phyloP scores from a whole-genome alignment of 345 rosid genomes.

The Citropsis articulata region DNA sequence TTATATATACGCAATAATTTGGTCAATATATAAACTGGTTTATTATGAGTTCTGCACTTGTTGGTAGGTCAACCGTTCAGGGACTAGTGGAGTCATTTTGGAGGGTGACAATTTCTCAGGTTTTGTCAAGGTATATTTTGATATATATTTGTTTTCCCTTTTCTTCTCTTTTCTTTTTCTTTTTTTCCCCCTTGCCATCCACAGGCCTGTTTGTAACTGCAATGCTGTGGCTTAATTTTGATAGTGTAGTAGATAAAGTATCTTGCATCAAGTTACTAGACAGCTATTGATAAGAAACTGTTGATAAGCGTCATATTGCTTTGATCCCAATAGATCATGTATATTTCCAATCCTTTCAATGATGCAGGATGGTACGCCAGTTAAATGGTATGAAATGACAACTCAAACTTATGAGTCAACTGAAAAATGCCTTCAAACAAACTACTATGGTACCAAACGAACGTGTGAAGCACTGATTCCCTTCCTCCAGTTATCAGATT shows the following conservation, averaged over 20 bases:
- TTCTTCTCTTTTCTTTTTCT: too few relatives aligned
- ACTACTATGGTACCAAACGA: conserved; percentile 49
- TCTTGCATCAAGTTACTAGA: too few relatives aligned
- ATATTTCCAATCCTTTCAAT: too few relatives aligned
- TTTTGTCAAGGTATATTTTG: conserved; percentile 15
- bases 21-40: background rate
- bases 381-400: conserved; percentile 17
- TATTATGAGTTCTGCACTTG: background rate
- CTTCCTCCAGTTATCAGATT: conserved; percentile 47
- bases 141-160: background rate
- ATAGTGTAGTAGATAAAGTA: too few relatives aligned
- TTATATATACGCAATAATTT: background rate
- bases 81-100: conserved; percentile 14
- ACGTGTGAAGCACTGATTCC: conserved; percentile 46
- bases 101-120: conserved; percentile 19
- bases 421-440: conserved; percentile 36
- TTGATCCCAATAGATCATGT: too few relatives aligned
- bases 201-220: background rate
- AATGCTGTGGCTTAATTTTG: too few relatives aligned
- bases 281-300: too few relatives aligned
- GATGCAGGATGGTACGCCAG: conserved; percentile 16
- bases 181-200: too few relatives aligned
- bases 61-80: conserved; percentile 48
- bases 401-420: conserved; percentile 34
- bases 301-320: too few relatives aligned